Evolutionary conservation across 805 yeast genomes (phyloP), one percentile per base, ranked within the genome.

Genomic region (Cyberlindnera subsufficiens): DNA sequence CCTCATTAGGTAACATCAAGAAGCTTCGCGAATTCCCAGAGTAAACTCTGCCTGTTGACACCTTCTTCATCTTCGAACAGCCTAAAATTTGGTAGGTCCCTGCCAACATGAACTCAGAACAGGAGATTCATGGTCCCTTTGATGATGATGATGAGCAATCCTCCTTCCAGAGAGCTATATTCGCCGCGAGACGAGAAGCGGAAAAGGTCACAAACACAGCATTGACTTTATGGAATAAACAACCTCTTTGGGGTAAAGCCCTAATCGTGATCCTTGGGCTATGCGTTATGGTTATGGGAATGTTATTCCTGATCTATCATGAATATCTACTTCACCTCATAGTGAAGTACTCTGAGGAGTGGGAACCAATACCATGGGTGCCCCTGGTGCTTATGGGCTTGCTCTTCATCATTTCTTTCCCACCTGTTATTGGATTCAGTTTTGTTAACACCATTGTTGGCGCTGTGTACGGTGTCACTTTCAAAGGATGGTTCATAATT

Each of bases 351-450:
- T 54, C 62, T 1, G 60, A 58, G 17, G 44, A 42, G 31, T 56
- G 61, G 61, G 35, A 44, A 1, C 27, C 42, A 11, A 42, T 50
- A 11, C 31, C 40, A 11, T 48, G 52, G 50, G 78, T 82, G 0
- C 63, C 66, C 11, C 45, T 71, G 4, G 49, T 78, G 0, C 56
- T 90, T 44, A 74, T 80, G 40, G 15, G 62, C 4, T 59, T 82
- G 37, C 63, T 89, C 4, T 75, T 82, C 50, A 22, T 72, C 2
- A 89, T 90, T 5, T 80, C 93, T 0, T 90, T 91, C 67, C 98
- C 99, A 2, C 99, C 98, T 1, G 50, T 91, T 52, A 62, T 88
- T 30, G 99, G 99, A 1, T 90, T 82, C 64, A 74, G 91, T 5
- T 71, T 82, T 17, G 61, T 86, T 16, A 73, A 83, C 16, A 72